These are phyloP conservation scores for Coemansia furcata DNA, from an alignment of 192 early-diverging fungal species.

Conservation along the genomic window DNA sequence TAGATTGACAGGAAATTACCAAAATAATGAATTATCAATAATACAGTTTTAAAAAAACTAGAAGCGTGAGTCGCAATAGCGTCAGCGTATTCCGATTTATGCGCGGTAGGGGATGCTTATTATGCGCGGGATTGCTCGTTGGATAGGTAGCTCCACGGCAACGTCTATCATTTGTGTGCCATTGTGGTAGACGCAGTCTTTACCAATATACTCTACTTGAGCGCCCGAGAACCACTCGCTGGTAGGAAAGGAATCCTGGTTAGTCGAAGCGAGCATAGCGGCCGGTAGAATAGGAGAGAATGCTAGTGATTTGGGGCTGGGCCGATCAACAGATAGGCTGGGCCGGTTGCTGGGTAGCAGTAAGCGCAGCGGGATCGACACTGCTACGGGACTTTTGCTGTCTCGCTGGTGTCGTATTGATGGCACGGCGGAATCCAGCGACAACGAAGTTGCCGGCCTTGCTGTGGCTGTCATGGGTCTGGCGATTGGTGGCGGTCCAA, in stretches of 20 bases:
- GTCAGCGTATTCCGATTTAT: neutral
- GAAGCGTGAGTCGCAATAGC: too few relatives aligned
- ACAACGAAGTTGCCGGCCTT: neutral
- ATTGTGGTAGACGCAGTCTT: constrained; percentile 51
- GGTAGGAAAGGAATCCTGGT: constrained; percentile 8
- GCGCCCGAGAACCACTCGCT: constrained; percentile 44
- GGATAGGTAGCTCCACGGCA: constrained; percentile 30
- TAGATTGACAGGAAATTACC: neutral
- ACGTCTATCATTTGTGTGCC: constrained; percentile 46
- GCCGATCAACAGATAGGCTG: neutral
- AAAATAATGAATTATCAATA: neutral
- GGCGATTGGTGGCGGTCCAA: neutral
- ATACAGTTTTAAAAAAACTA: neutral
- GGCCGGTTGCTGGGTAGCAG: constrained; percentile 18
- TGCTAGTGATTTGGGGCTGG: neutral
- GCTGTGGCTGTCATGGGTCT: neutral
- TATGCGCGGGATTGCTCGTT: constrained; percentile 34
- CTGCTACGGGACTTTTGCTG: constrained; percentile 8
- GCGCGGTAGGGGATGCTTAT: constrained; percentile 26
- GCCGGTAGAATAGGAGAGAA: neutral
- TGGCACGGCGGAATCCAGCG: neutral
- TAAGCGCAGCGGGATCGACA: constrained; percentile 33
- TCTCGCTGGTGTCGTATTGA: constrained; percentile 8
- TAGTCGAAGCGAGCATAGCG: neutral
- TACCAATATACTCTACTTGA: constrained; percentile 44